A percentile compares a stretch with the other conserved stretches of the same genome.
Conservation (phyloP, 768 basidiomycete species). For the Fistulinella prunicolor region DNA sequence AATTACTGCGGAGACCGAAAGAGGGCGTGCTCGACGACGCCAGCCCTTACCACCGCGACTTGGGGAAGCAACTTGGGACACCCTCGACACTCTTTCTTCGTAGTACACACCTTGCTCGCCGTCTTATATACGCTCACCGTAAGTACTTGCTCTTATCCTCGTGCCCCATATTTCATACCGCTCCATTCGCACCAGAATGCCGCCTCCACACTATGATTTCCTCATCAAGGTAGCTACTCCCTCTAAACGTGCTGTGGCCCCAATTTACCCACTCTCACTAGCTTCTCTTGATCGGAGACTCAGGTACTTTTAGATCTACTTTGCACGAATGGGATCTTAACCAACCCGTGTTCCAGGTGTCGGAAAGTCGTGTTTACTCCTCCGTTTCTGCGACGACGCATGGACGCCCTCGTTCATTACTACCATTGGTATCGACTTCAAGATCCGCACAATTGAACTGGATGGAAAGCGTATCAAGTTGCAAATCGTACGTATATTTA, state of each 20-base stretch:
- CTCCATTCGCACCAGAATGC: conserved; percentile 45
- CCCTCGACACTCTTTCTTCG: not conserved
- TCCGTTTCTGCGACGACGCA: conserved; percentile 98
- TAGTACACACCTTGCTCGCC: not conserved
- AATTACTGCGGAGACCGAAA: conserved; percentile 22
- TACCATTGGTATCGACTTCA: conserved; percentile 99
- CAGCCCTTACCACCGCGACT: too few species aligned
- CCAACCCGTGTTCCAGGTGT: conserved; percentile 55
- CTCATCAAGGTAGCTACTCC: conserved; percentile 70
- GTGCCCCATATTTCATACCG: not conserved
- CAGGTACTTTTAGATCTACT: conserved; percentile 48
- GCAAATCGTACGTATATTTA: conserved; percentile 90
- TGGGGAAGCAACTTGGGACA: too few species aligned
- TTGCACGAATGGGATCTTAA: not conserved
- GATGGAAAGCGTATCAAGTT: conserved; percentile 98
- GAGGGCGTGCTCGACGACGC: too few species aligned
- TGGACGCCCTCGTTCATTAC: conserved; percentile 99
- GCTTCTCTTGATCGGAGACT: conserved; percentile 95
- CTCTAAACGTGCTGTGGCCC: conserved; percentile 5
- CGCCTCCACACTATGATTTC: conserved; percentile 95
- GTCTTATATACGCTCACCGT: not conserved
- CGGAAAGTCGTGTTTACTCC: conserved; percentile 93
- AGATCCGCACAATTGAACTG: conserved; percentile 97
- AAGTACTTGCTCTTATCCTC: not conserved
- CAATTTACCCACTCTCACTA: conserved; percentile 30